Evolutionary conservation across 306 rosid genomes (phyloP), one percentile per base, ranked within the genome.

Genomic region (Cucurbita ficifolia): DNA sequence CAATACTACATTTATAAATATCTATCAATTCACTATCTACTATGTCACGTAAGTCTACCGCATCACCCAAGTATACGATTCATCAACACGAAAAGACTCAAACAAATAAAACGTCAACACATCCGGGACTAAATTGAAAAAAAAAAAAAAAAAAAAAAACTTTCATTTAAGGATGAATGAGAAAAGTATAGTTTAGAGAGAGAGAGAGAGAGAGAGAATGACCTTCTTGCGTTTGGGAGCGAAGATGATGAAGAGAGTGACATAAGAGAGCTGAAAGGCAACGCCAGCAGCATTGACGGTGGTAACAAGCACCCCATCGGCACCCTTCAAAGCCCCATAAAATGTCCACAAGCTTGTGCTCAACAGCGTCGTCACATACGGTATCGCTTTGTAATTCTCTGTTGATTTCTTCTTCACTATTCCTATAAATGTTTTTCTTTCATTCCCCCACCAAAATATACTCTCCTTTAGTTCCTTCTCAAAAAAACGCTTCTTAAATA

Each of bases 351-450:
- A 77, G 76, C 86, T 79, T 70, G 91, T 75, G 75, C 81, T 72
- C 75, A 84, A 48, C 18, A 84, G 72, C 11, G 86, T 84, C 1
- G 86, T 76, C 61, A 84, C 72, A 56, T 87, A 87, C 10, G 91
- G 87, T 22, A 72, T 77, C 22, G 79, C 83, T 59, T 75, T 64
- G 82, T 72, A 79, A 78, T 82, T 75, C 79, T 70, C 86, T 18
- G 86, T 87, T 10, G 91, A 84, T 76, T 77, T 87, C 70, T 76
- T 79, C 80, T 81, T 87, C 81, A 87, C 88, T 78, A 87, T 83
- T 36, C 59, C 36, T 68, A 56, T 46, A 60, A 87, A 84, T 0
- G 91, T 87, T 72, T 79, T 79, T 56, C 88, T 84, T 63, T 43
- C 51, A 18, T 16, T 7, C n/a, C 18, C 5, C 45, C 39, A 17